A percentile compares a stretch with the other conserved stretches of the same genome.
Conservation (phyloP, 768 basidiomycete genomes). For the Rhizopogon sp. region DNA sequence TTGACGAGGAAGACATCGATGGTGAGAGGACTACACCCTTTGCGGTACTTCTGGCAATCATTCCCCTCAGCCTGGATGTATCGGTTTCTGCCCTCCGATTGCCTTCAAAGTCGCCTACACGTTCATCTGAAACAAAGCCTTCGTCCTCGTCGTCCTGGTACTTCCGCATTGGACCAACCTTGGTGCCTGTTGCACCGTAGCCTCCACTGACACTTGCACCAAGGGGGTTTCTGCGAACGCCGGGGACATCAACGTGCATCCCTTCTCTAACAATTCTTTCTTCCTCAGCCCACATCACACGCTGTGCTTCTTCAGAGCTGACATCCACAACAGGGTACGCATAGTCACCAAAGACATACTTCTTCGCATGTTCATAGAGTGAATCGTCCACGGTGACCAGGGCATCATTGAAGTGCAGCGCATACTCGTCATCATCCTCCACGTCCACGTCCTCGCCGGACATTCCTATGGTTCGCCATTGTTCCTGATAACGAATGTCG, state of each 20-base stretch:
- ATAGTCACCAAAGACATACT: conserved; percentile 87
- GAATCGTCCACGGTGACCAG: conserved; percentile 59
- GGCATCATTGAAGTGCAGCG: conserved; percentile 19
- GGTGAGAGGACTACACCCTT: not conserved
- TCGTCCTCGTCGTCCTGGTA: conserved; percentile 8
- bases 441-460: conserved; percentile 25
- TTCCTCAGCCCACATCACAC: conserved; percentile 25
- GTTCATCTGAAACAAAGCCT: conserved; percentile 4
- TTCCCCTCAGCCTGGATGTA: conserved; percentile 46
- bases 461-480: conserved; percentile 9
- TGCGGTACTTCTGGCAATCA: conserved; percentile 14
- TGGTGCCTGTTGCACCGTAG: conserved; percentile 24
- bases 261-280: conserved; percentile 24
- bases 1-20: not conserved
- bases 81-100: conserved; percentile 15
- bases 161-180: conserved; percentile 1
- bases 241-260: not conserved
- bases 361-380: conserved; percentile 69
- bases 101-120: conserved; percentile 3
- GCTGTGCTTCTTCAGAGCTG: conserved; percentile 46
- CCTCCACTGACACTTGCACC: conserved; percentile 6
- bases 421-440: conserved; percentile 31
- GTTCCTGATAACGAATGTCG: conserved; percentile 37
- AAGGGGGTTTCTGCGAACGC: conserved; percentile 5
- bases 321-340: conserved; percentile 88